Evolutionary conservation across 768 basidiomycete genomes (phyloP).

Genomic region (Hirschioporus abietinus): DNA sequence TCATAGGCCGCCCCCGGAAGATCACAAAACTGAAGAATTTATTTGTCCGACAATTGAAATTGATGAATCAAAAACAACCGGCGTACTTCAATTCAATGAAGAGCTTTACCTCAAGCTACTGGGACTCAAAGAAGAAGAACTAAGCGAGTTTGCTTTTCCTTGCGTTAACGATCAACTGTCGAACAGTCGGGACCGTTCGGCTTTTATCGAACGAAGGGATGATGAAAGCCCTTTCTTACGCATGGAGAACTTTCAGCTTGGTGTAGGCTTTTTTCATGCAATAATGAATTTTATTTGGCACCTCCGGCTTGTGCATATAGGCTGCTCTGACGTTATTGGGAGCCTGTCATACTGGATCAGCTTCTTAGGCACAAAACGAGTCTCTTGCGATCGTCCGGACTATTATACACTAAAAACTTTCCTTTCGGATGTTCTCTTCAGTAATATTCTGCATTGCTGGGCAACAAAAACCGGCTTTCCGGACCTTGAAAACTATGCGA

Average conservation of each 20-base stretch:
- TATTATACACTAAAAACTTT: background rate
- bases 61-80: constrained; percentile 1
- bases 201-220: background rate
- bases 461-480: background rate
- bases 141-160: background rate
- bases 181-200: background rate
- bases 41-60: background rate
- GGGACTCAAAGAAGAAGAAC: background rate
- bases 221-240: background rate
- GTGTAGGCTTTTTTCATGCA: background rate
- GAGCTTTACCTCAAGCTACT: background rate
- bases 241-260: constrained; percentile 4
- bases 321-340: background rate
- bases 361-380: background rate
- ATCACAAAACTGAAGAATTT: background rate
- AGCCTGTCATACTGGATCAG: background rate
- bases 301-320: background rate
- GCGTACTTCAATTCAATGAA: background rate
- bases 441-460: background rate
- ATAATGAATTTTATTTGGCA: background rate
- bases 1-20: background rate
- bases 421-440: background rate
- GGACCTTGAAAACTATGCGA: background rate
- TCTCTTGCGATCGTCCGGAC: background rate
- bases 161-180: background rate